phyloP scores from a whole-genome alignment of 306 rosid genomes.

The Cucumis hystrix region DNA sequence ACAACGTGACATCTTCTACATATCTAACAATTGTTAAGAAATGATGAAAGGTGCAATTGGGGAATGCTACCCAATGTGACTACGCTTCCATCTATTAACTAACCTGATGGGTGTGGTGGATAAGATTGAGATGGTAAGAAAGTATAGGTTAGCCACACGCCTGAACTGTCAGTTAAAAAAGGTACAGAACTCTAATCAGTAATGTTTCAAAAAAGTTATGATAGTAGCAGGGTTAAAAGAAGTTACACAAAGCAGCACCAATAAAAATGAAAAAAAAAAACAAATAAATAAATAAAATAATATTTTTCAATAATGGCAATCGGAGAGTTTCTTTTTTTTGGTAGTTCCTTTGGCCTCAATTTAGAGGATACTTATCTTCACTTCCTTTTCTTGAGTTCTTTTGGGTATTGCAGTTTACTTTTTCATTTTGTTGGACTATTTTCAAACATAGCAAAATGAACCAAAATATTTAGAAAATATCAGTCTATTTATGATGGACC shows the following conservation, averaged over 20 bases:
- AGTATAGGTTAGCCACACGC: constrained; percentile 96
- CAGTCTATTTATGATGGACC: too few species aligned
- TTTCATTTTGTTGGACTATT: not conserved
- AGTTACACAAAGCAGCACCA: not conserved
- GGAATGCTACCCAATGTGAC: not conserved
- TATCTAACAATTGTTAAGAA: not conserved
- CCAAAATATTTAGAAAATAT: too few species aligned
- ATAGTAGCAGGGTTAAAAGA: not conserved
- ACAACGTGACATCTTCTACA: not conserved
- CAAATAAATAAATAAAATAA: not conserved
- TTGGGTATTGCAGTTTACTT: not conserved
- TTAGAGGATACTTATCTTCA: not conserved
- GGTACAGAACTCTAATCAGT: constrained; percentile 26
- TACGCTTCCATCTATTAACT: not conserved
- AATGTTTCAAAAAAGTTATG: not conserved
- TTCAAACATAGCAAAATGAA: too few species aligned
- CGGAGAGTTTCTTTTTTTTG: not conserved
- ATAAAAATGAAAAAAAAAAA: not conserved
- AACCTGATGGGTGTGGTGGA: constrained; percentile 92
- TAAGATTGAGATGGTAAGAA: constrained; percentile 83
- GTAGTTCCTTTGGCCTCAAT: not conserved
- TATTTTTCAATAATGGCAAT: not conserved
- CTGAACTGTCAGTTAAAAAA: constrained; percentile 72
- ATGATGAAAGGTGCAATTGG: not conserved
- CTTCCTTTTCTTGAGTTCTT: not conserved